phyloP scores from a whole-genome alignment of 2,329 filamentous ascomycete species.

The Epichloe glyceriae region DNA sequence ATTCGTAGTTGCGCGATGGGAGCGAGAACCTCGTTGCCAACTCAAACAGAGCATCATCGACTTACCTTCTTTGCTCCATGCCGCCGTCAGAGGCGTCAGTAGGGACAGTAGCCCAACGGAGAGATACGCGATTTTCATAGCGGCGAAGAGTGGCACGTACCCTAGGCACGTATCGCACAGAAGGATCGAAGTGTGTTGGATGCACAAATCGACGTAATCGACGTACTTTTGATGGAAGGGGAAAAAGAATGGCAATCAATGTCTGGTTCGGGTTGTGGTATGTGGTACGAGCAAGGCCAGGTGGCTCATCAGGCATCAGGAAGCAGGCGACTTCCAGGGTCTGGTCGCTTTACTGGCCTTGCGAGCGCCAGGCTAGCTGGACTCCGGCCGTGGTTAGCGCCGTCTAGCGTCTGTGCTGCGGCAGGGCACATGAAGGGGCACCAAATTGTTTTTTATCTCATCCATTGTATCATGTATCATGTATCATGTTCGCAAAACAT shows the following conservation, averaged over 20 bases:
- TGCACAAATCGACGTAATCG: conserved; percentile 4
- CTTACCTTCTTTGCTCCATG: conserved; percentile 79
- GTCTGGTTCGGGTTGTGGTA: background rate
- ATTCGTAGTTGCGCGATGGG: background rate
- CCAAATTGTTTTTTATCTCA: too few relatives aligned
- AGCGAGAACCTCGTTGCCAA: background rate
- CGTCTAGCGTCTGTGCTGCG: too few relatives aligned
- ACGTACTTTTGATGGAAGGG: background rate
- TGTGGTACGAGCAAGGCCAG: conserved; percentile 7
- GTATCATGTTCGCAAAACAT: background rate
- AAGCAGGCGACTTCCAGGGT: conserved; percentile 1
- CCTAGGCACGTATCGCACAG: background rate
- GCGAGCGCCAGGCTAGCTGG: too few relatives aligned
- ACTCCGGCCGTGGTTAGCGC: too few relatives aligned
- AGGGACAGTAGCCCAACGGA: conserved; percentile 57
- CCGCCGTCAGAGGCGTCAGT: conserved; percentile 52
- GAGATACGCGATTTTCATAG: conserved; percentile 59
- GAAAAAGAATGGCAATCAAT: background rate
- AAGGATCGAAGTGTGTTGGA: background rate
- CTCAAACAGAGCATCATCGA: background rate
- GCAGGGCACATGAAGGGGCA: too few relatives aligned
- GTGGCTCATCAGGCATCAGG: conserved; percentile 7
- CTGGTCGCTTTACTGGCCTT: background rate
- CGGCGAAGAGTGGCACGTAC: conserved; percentile 2
- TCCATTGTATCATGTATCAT: too few relatives aligned